These are phyloP conservation scores for Rhypophila decipiens DNA, from an alignment of 495 filamentous ascomycete genomes.

Conservation along the genomic window DNA sequence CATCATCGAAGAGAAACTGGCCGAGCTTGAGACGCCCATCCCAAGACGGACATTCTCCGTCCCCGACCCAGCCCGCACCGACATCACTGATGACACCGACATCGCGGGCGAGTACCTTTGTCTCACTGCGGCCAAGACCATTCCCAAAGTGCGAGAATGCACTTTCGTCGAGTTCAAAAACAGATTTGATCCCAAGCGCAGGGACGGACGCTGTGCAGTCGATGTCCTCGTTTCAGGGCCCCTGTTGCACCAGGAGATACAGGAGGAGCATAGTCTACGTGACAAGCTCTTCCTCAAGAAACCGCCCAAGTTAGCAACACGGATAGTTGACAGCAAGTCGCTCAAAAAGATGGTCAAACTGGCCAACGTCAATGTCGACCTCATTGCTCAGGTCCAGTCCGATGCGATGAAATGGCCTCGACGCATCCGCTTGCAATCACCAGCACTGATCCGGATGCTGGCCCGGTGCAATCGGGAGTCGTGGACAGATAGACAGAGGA, in stretches of 20 bases:
- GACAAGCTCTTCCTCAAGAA: conserved; percentile 8
- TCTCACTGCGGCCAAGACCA: conserved; percentile 6
- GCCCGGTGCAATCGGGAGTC: conserved; percentile 22
- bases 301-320: conserved; percentile 1
- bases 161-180: conserved; percentile 36
- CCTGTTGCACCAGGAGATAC: conserved; percentile 25
- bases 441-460: conserved; percentile 26
- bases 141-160: conserved; percentile 18
- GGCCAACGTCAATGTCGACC: conserved; percentile 7
- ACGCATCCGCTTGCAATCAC: conserved; percentile 37
- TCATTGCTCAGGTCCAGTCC: conserved; percentile 12
- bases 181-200: conserved; percentile 21
- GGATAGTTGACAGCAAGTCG: conserved; percentile 21
- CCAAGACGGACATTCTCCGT: not conserved
- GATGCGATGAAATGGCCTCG: conserved; percentile 22
- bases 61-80: conserved; percentile 1
- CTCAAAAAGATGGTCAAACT: conserved; percentile 7
- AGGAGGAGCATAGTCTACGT: conserved; percentile 19
- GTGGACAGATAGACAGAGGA: conserved; percentile 25
- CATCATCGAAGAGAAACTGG: not conserved
- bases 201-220: conserved; percentile 24
- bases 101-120: conserved; percentile 4
- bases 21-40: not conserved
- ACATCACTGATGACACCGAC: conserved; percentile 10
- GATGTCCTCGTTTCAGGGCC: conserved; percentile 25